phyloP scores from a whole-genome alignment of 441 rosid species.

The Populus trichocarpa region DNA sequence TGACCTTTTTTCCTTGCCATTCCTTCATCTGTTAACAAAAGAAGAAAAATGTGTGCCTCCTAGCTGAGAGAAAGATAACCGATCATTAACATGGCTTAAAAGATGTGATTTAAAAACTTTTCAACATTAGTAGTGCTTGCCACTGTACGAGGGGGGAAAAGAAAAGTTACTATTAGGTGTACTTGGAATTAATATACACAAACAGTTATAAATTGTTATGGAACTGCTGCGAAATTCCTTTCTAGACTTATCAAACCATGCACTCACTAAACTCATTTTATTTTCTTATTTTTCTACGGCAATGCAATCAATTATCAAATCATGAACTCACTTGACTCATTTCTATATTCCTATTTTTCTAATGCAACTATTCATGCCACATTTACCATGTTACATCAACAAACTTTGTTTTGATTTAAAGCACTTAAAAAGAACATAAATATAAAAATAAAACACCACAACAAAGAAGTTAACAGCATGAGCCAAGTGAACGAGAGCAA shows the following conservation, averaged over 20 bases:
- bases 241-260: not conserved
- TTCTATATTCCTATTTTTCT: not conserved
- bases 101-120: too few relatives aligned
- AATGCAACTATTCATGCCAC: not conserved
- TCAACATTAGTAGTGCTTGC: too few relatives aligned
- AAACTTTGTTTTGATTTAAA: not conserved
- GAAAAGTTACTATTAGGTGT: too few relatives aligned
- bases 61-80: too few relatives aligned
- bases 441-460: not conserved
- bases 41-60: not conserved
- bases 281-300: not conserved
- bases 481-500: not conserved
- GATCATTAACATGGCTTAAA: too few relatives aligned
- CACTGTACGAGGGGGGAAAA: too few relatives aligned
- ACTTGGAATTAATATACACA: too few relatives aligned
- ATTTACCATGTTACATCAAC: not conserved
- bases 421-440: not conserved
- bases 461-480: not conserved
- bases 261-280: not conserved
- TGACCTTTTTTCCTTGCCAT: not conserved
- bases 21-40: not conserved
- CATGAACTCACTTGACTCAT: not conserved
- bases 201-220: too few relatives aligned
- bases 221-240: too few relatives aligned
- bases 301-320: not conserved